Evolutionary conservation across 805 yeast species (phyloP).

Genomic region (Starmerella etchellsii): DNA sequence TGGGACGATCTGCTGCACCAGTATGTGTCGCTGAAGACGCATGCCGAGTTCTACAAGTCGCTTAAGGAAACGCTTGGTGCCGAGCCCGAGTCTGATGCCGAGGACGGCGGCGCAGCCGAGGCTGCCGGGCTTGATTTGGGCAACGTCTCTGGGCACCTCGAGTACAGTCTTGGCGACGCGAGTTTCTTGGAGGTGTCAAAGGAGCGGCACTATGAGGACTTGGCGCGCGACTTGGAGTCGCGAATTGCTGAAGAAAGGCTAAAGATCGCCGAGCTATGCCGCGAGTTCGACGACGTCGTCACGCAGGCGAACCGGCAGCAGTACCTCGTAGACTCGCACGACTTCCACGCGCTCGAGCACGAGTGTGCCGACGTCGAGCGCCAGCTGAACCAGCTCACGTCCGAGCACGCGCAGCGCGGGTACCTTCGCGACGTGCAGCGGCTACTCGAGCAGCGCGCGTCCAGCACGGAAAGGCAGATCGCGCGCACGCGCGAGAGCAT

Average conservation of each 20-base stretch:
- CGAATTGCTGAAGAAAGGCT: not conserved
- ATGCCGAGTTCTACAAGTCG: not conserved
- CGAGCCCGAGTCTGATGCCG: not conserved
- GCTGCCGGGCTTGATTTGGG: too few species aligned
- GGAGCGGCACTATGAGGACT: conserved; percentile 1
- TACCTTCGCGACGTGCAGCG: not conserved
- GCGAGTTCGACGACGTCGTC: not conserved
- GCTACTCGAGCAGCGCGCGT: too few species aligned
- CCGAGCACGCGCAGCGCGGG: not conserved
- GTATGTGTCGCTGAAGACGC: not conserved
- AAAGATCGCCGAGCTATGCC: not conserved
- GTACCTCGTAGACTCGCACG: not conserved
- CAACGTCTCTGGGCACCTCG: not conserved
- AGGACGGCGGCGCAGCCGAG: not conserved
- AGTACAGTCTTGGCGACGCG: not conserved
- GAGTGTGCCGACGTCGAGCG: not conserved
- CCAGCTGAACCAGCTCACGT: not conserved
- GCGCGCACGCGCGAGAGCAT: too few species aligned
- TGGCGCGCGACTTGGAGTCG: not conserved
- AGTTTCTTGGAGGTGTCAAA: not conserved
- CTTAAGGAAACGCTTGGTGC: not conserved
- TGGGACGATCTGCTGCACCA: not conserved
- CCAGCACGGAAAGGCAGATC: too few species aligned
- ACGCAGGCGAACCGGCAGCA: not conserved
- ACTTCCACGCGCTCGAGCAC: not conserved